A percentile compares a stretch with the other conserved stretches of the same genome.
Conservation (phyloP, 116 monocot species). For the Papilionanthe hybrid region DNA sequence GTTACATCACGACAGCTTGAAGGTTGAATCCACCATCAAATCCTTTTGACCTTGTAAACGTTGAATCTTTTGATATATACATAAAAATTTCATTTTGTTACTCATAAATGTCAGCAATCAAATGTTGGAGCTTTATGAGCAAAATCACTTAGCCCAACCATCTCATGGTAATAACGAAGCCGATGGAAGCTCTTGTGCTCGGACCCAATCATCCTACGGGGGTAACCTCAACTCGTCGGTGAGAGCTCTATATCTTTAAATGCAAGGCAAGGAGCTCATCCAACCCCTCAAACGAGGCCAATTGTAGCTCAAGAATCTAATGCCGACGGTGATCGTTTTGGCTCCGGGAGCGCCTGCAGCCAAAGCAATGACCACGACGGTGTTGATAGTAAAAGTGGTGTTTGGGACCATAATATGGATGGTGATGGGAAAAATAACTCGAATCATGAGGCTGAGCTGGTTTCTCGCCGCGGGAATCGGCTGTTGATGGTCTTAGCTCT, state of each 20-base stretch:
- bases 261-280: background rate
- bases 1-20: constrained; percentile 29
- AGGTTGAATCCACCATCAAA: constrained; percentile 23
- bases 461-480: too few relatives aligned
- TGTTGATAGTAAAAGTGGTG: background rate
- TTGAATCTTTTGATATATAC: background rate
- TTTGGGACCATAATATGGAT: background rate
- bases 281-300: background rate
- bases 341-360: background rate
- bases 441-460: background rate
- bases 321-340: background rate
- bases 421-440: constrained; percentile 3
- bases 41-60: background rate
- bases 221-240: constrained; percentile 2
- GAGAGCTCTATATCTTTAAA: constrained; percentile 10
- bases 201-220: constrained; percentile 13
- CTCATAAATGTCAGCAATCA: constrained; percentile 40
- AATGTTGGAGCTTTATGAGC: constrained; percentile 39
- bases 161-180: constrained; percentile 20
- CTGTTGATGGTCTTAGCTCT: background rate
- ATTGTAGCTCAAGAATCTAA: background rate
- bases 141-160: constrained; percentile 15
- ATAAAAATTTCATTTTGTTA: constrained; percentile 5
- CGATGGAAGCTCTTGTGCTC: constrained; percentile 22
- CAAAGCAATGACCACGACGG: background rate